phyloP scores from a whole-genome alignment of 2,329 filamentous ascomycete genomes.

The Nigrograna mackinnonii region DNA sequence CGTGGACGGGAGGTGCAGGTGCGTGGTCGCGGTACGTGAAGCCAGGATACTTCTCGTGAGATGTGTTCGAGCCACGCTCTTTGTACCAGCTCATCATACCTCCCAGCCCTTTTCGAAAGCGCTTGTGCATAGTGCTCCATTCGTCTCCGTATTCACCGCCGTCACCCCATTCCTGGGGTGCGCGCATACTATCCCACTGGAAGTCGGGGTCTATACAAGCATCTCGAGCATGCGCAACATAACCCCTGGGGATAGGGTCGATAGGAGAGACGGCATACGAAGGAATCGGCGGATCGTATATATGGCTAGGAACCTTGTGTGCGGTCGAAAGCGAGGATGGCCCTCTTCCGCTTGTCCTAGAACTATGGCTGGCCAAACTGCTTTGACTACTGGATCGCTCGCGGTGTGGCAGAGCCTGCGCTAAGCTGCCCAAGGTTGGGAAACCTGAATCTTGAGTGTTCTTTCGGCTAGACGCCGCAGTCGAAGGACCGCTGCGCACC shows the following conservation, averaged over 20 bases:
- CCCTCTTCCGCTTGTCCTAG: conserved; percentile 26
- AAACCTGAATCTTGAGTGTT: conserved; percentile 23
- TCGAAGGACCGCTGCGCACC: conserved; percentile 43
- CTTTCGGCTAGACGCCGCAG: conserved; percentile 12
- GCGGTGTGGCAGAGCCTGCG: conserved; percentile 43
- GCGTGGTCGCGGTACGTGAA: conserved; percentile 37
- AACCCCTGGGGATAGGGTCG: conserved; percentile 82
- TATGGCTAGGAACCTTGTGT: conserved; percentile 27
- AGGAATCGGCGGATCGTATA: conserved; percentile 76
- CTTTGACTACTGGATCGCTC: conserved; percentile 52
- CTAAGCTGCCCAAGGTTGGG: conserved; percentile 36
- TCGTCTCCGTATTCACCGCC: conserved; percentile 90
- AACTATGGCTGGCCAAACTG: conserved; percentile 23
- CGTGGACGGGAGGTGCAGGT: conserved; percentile 17
- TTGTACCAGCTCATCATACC: conserved; percentile 84
- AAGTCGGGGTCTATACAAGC: conserved; percentile 87
- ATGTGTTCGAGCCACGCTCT: conserved; percentile 47
- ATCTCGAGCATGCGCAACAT: conserved; percentile 87
- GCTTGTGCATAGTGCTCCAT: conserved; percentile 92
- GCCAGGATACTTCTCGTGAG: conserved; percentile 32
- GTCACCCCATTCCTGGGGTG: conserved; percentile 79
- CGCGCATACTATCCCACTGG: conserved; percentile 91
- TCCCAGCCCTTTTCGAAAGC: conserved; percentile 80
- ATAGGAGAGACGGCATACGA: conserved; percentile 81
- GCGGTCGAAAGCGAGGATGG: conserved; percentile 21